A percentile compares a stretch with the other conserved stretches of the same genome.
phyloP scores from a whole-genome alignment of 1,284 basidiomycete genomes.

The Amylostereum areolatum region DNA sequence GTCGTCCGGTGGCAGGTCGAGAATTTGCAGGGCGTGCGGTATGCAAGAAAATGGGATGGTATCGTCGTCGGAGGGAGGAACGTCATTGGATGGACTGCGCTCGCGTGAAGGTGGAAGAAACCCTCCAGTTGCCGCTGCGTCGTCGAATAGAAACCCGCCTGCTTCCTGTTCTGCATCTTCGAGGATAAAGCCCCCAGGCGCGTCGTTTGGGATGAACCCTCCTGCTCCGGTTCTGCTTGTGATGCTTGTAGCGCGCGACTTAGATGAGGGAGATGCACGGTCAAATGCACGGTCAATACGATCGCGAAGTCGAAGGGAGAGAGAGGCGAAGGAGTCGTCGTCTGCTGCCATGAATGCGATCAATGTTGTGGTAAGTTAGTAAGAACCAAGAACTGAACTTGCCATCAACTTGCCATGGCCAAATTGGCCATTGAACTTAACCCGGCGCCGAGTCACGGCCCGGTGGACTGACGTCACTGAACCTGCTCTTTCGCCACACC shows the following conservation, averaged over 20 bases:
- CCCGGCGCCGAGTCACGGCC: no score
- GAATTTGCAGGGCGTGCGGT: slow-evolving; percentile 53
- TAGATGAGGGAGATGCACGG: slow-evolving; percentile 57
- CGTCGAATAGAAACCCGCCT: background rate
- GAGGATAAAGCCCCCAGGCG: background rate
- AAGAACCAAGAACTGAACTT: no score
- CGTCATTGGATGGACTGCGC: background rate
- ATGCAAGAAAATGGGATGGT: slow-evolving; percentile 50
- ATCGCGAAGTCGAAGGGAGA: background rate
- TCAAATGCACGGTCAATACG: slow-evolving; percentile 47
- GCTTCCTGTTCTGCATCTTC: no score
- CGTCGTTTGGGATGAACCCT: background rate
- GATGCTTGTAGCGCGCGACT: background rate
- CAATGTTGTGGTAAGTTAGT: no score
- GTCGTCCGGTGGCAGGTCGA: slow-evolving; percentile 64
- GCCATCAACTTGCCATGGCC: no score
- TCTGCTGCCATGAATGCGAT: background rate
- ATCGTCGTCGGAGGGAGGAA: background rate
- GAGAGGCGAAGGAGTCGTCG: background rate
- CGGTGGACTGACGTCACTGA: no score
- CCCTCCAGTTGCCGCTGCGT: background rate
- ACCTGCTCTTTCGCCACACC: no score
- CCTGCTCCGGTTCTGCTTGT: background rate
- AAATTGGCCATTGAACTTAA: no score
- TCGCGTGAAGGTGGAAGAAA: background rate